Evolutionary conservation across 2,329 filamentous ascomycete genomes (phyloP).

Genomic region (Ciborinia camelliae): DNA sequence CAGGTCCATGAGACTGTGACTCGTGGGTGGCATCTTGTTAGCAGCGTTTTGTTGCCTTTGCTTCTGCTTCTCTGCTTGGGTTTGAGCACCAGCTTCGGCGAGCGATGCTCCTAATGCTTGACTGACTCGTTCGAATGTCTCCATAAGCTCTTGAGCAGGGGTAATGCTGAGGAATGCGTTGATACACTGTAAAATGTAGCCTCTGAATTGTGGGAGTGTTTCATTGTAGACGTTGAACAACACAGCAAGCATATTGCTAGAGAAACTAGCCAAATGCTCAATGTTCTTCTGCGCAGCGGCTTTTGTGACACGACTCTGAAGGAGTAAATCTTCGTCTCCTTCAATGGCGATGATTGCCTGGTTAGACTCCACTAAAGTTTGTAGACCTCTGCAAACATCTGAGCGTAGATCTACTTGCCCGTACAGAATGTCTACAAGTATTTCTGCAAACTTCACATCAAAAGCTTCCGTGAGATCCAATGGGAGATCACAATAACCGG

Average conservation of each 20-base stretch:
- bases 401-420: constrained; percentile 83
- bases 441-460: constrained; percentile 84
- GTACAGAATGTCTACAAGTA: constrained; percentile 88
- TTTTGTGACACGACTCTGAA: constrained; percentile 76
- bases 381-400: constrained; percentile 82
- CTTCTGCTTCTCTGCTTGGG: constrained; percentile 62
- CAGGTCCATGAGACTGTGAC: constrained; percentile 93
- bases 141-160: constrained; percentile 71
- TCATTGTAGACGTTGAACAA: constrained; percentile 99
- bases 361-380: constrained; percentile 87
- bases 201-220: constrained; percentile 87
- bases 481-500: constrained; percentile 91
- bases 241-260: constrained; percentile 87
- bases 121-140: constrained; percentile 85
- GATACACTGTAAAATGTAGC: constrained; percentile 88
- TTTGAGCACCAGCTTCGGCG: constrained; percentile 55
- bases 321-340: constrained; percentile 62
- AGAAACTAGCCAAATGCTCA: constrained; percentile 71
- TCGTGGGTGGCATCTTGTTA: constrained; percentile 82
- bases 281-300: constrained; percentile 74
- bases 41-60: constrained; percentile 52
- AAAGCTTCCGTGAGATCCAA: constrained; percentile 74
- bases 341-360: constrained; percentile 72
- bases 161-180: constrained; percentile 92
- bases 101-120: constrained; percentile 76